Conservation (phyloP, 2,329 filamentous ascomycete genomes). For the Trichoderma asperellum region DNA sequence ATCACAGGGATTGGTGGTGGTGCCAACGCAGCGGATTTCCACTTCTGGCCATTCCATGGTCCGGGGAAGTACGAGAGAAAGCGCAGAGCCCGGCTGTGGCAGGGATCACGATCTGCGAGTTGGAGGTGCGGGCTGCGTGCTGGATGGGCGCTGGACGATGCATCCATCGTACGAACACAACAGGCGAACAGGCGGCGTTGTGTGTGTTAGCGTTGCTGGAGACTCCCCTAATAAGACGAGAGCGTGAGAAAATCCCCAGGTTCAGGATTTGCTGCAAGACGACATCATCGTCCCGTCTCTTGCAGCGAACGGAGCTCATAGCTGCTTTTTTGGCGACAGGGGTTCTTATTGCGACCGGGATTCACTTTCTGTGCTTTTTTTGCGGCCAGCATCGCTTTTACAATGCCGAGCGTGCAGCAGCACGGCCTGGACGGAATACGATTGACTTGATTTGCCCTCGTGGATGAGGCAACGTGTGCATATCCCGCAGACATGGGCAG, state of each 20-base stretch:
- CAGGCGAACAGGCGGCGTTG: background rate
- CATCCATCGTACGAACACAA: background rate
- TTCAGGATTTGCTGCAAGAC: slow-evolving; percentile 13
- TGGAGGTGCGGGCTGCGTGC: slow-evolving; percentile 8
- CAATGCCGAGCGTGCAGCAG: slow-evolving; percentile 2
- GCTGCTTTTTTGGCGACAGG: background rate
- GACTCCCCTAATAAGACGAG: background rate
- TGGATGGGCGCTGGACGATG: background rate
- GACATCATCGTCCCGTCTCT: slow-evolving; percentile 17
- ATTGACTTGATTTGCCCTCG: no score
- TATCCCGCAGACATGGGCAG: background rate
- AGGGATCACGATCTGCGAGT: slow-evolving; percentile 12
- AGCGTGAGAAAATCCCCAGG: background rate
- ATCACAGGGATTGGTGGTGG: slow-evolving; percentile 5
- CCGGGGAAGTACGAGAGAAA: slow-evolving; percentile 22
- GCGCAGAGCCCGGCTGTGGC: background rate
- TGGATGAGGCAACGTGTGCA: background rate
- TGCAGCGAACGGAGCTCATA: slow-evolving; percentile 5
- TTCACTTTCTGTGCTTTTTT: background rate
- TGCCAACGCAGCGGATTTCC: slow-evolving; percentile 24
- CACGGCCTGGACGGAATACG: background rate
- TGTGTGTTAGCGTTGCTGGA: background rate
- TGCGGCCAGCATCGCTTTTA: slow-evolving; percentile 7
- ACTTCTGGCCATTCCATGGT: slow-evolving; percentile 21
- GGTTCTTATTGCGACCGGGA: background rate